A percentile compares a stretch with the other conserved stretches of the same genome.
phyloP scores from a whole-genome alignment of 1,284 basidiomycete species.

The Trichosporon asahii region DNA sequence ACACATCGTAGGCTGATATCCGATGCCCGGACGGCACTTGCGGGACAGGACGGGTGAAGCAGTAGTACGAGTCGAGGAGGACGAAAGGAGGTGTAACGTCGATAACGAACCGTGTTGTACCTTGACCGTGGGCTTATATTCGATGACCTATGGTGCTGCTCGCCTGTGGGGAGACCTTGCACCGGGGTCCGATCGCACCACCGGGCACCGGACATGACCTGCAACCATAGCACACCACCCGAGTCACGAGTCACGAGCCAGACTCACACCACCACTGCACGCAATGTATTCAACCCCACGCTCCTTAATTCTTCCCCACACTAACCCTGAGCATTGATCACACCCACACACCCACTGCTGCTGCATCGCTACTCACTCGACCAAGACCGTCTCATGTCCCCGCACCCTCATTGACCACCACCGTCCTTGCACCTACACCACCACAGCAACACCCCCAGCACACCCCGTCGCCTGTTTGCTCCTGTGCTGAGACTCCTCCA shows the following conservation, averaged over 20 bases:
- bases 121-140: too few species aligned
- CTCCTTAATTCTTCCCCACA: conserved; percentile 7
- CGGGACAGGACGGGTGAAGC: too few species aligned
- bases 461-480: background rate
- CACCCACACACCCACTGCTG: background rate
- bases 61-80: too few species aligned
- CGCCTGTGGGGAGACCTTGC: too few species aligned
- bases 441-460: background rate
- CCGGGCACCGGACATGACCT: background rate
- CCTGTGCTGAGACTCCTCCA: background rate
- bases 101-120: too few species aligned
- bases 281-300: background rate
- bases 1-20: background rate
- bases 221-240: background rate
- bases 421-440: background rate
- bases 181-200: too few species aligned
- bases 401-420: background rate
- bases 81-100: too few species aligned
- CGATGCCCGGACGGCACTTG: background rate
- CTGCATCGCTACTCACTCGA: background rate
- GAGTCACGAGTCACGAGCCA: background rate
- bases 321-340: conserved; percentile 6
- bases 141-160: too few species aligned
- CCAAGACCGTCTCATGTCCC: background rate
- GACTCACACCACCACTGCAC: background rate